Evolutionary conservation across 2,329 filamentous ascomycete species (phyloP).

Genomic region (Atkinsonella texensis): DNA sequence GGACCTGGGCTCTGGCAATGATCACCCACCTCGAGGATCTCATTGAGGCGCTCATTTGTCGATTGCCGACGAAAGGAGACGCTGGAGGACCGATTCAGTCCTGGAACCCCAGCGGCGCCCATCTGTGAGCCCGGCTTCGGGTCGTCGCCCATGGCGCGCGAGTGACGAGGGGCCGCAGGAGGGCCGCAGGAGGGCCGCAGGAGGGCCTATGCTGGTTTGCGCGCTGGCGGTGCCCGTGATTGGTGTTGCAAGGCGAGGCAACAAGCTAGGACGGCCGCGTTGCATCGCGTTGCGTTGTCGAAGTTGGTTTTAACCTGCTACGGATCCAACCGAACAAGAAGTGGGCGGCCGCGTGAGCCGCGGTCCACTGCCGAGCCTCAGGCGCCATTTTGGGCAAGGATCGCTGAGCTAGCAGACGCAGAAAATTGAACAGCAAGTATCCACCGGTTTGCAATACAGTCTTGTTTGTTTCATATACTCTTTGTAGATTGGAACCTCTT

Average conservation of each 20-base stretch:
- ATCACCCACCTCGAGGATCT: conserved; percentile 34
- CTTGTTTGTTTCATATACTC: no score
- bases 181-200: not conserved
- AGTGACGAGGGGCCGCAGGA: not conserved
- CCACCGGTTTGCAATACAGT: no score
- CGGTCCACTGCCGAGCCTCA: no score
- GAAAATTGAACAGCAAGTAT: no score
- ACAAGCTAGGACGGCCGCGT: not conserved
- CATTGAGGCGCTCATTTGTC: conserved; percentile 29
- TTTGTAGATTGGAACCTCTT: no score
- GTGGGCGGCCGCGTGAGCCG: no score
- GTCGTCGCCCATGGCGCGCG: conserved; percentile 1
- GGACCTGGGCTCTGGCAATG: not conserved
- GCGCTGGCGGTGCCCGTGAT: not conserved
- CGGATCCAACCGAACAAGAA: not conserved
- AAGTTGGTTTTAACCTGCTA: no score
- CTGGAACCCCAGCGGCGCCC: not conserved
- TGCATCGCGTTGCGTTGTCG: not conserved
- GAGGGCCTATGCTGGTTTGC: not conserved
- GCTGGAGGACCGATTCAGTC: not conserved
- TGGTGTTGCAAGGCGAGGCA: not conserved
- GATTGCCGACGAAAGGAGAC: conserved; percentile 17
- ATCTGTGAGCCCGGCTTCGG: conserved; percentile 1
- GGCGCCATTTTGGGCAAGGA: no score
- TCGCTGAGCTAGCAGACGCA: no score